A percentile compares a stretch with the other conserved stretches of the same genome.
phyloP scores from a whole-genome alignment of 306 rosid species.

The Quercus ilex region DNA sequence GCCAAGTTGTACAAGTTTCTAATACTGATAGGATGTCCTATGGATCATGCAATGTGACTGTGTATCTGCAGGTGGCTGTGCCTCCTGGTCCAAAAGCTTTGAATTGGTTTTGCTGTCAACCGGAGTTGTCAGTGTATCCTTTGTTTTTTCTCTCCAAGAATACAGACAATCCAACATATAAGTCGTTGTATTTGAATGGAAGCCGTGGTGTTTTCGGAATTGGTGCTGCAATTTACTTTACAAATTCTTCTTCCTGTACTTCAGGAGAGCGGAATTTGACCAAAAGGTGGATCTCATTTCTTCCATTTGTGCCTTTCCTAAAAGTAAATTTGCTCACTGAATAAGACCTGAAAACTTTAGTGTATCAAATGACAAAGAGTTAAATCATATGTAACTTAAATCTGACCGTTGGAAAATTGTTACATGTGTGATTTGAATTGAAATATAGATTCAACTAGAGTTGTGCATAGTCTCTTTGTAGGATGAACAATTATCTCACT shows the following conservation, averaged over 20 bases:
- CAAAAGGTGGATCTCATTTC: slow-evolving; percentile 43
- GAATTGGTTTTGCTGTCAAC: slow-evolving; percentile 78
- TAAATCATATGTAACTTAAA: too few relatives aligned
- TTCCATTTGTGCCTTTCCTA: not conserved
- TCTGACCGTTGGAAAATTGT: not conserved
- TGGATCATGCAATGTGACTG: slow-evolving; percentile 13
- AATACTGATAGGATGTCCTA: not conserved
- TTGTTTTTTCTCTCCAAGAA: slow-evolving; percentile 67
- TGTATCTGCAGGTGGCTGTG: slow-evolving; percentile 62
- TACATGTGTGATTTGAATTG: not conserved
- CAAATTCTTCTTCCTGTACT: slow-evolving; percentile 24
- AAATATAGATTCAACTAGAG: not conserved
- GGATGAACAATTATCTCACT: not conserved
- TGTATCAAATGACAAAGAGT: not conserved
- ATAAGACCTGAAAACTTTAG: not conserved
- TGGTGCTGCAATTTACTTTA: slow-evolving; percentile 71
- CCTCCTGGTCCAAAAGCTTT: slow-evolving; percentile 86
- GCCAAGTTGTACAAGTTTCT: not conserved
- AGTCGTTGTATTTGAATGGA: slow-evolving; percentile 60
- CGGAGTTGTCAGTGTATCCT: slow-evolving; percentile 69
- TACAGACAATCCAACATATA: slow-evolving; percentile 37
- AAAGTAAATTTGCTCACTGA: not conserved
- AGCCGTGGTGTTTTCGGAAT: slow-evolving; percentile 72
- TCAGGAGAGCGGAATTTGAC: slow-evolving; percentile 28
- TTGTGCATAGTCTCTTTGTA: not conserved